These are phyloP conservation scores for Suillus decipiens DNA, from an alignment of 768 basidiomycete species.

Conservation along the genomic window DNA sequence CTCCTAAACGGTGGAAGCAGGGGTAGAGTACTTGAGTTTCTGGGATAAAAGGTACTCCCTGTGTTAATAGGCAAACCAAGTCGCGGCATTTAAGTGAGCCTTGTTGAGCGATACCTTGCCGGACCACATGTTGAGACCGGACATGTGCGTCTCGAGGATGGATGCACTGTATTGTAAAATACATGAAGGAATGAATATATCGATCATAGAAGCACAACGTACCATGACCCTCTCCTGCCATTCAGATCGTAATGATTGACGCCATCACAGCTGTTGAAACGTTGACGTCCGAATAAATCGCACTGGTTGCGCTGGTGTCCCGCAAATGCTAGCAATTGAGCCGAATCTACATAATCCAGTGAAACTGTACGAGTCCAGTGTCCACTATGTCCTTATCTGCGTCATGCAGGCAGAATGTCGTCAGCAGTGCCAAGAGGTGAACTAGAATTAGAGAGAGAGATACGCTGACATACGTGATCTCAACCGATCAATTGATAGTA, in stretches of 20 bases:
- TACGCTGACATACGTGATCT: no score
- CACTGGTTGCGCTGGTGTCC: constrained; percentile 57
- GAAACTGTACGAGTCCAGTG: constrained; percentile 55
- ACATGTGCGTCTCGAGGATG: constrained; percentile 33
- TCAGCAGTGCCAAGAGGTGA: no score
- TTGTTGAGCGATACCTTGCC: constrained; percentile 35
- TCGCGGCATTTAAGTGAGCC: constrained; percentile 23
- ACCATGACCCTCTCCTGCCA: constrained; percentile 35
- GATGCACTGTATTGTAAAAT: constrained; percentile 28
- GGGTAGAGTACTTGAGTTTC: constrained; percentile 42
- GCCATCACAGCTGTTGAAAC: constrained; percentile 37
- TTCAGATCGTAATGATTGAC: constrained; percentile 37
- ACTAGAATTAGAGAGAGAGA: no score
- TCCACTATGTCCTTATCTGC: constrained; percentile 52
- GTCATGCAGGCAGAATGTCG: no score
- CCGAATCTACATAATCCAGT: constrained; percentile 54
- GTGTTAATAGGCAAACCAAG: constrained; percentile 20
- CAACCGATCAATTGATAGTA: no score
- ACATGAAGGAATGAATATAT: constrained; percentile 14
- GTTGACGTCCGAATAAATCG: constrained; percentile 50
- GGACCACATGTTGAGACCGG: constrained; percentile 35
- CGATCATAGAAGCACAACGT: constrained; percentile 12
- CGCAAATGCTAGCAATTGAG: constrained; percentile 60
- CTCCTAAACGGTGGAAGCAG: constrained; percentile 42
- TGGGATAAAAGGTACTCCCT: constrained; percentile 27